Evolutionary conservation across 768 basidiomycete genomes (phyloP).

Genomic region (Mycena kentingensis): DNA sequence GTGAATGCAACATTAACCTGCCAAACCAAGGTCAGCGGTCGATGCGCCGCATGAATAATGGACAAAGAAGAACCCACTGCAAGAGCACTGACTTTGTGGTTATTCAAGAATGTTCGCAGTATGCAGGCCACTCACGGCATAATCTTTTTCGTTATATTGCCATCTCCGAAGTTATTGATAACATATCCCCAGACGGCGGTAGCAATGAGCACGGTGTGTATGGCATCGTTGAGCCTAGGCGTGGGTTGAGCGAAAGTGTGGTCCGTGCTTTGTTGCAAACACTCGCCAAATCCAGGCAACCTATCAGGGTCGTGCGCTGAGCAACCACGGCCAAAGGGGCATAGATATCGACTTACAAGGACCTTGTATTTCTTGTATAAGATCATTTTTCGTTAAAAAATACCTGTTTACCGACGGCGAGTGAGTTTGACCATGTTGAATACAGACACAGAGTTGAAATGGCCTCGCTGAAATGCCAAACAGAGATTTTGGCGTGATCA

Average conservation of each 20-base stretch:
- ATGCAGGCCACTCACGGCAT: slow-evolving; percentile 32
- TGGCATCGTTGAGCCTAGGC: slow-evolving; percentile 42
- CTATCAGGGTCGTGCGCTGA: no score
- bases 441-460: no score
- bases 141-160: slow-evolving; percentile 33
- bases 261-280: no score
- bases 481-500: no score
- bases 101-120: slow-evolving; percentile 23
- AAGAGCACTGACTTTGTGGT: slow-evolving; percentile 24
- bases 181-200: slow-evolving; percentile 42
- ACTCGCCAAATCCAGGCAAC: slow-evolving; percentile 16
- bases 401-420: no score
- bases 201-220: slow-evolving; percentile 43
- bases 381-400: no score
- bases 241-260: not conserved
- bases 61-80: not conserved
- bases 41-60: not conserved
- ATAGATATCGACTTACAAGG: no score
- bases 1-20: slow-evolving; percentile 11
- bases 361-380: no score
- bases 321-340: no score
- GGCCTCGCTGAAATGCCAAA: no score
- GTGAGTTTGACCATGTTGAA: no score
- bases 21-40: not conserved
- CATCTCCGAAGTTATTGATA: slow-evolving; percentile 34